phyloP scores from a whole-genome alignment of 495 filamentous ascomycete genomes.

The Penicillium alfredii region DNA sequence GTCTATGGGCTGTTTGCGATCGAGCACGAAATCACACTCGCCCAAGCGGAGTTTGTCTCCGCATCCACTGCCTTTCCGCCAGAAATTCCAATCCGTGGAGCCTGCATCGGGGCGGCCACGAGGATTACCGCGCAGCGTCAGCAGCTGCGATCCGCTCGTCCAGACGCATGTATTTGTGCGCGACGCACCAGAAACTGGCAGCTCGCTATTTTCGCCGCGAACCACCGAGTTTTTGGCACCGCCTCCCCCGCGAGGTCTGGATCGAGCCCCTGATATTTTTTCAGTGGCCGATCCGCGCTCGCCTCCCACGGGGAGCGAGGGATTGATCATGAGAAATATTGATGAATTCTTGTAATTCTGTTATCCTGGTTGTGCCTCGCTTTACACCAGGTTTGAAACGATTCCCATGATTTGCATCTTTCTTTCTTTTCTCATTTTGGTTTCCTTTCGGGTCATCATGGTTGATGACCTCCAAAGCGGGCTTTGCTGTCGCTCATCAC shows the following conservation, averaged over 20 bases:
- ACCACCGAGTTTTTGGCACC: constrained; percentile 43
- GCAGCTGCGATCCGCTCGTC: constrained; percentile 25
- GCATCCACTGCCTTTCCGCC: constrained; percentile 38
- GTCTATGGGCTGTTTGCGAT: constrained; percentile 25
- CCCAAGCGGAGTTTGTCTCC: constrained; percentile 38
- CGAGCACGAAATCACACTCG: constrained; percentile 25
- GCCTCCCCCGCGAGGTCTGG: constrained; percentile 21
- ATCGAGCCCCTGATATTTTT: constrained; percentile 28
- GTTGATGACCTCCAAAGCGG: constrained; percentile 44
- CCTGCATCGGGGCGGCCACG: constrained; percentile 15
- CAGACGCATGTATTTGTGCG: constrained; percentile 36
- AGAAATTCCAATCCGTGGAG: constrained; percentile 33
- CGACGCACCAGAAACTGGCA: constrained; percentile 29
- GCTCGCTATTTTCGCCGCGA: constrained; percentile 47
- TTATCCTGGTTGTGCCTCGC: constrained; percentile 4
- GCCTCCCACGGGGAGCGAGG: constrained; percentile 40
- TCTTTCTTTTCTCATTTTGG: constrained; percentile 13
- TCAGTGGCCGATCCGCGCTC: constrained; percentile 45
- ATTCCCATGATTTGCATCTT: constrained; percentile 32
- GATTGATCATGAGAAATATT: constrained; percentile 49
- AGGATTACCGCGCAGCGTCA: constrained; percentile 17
- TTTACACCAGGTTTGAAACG: constrained; percentile 21
- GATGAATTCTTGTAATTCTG: constrained; percentile 45
- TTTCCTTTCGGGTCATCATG: constrained; percentile 10
- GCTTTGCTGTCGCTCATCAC: constrained; percentile 41